These are phyloP conservation scores for Sugiyamaella paludigena DNA, from an alignment of 1,139 yeast species.

Conservation along the genomic window DNA sequence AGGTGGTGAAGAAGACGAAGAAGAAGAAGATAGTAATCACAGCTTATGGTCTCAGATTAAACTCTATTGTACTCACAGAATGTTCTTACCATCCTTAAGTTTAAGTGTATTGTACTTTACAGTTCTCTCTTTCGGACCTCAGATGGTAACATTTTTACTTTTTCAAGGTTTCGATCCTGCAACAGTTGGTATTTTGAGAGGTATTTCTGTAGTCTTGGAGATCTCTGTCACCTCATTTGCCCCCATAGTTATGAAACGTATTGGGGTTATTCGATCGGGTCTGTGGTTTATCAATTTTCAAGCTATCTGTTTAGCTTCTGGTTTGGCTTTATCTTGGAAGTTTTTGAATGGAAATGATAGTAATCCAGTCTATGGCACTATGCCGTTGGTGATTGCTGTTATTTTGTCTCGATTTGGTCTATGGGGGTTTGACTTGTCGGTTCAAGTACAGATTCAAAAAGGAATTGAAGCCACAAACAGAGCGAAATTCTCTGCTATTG, in stretches of 20 bases:
- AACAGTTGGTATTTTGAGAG: slow-evolving; percentile 35
- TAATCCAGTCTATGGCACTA: slow-evolving; percentile 9
- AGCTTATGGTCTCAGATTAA: slow-evolving; percentile 25
- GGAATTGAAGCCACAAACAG: slow-evolving; percentile 34
- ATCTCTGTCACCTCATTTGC: slow-evolving; percentile 35
- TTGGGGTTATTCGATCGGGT: slow-evolving; percentile 37
- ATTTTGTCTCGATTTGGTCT: slow-evolving; percentile 41
- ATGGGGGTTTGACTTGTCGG: slow-evolving; percentile 43
- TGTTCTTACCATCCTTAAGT: slow-evolving; percentile 47
- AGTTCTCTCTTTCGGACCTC: slow-evolving; percentile 40
- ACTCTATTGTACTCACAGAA: slow-evolving; percentile 50
- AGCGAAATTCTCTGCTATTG: slow-evolving; percentile 38
- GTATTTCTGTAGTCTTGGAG: slow-evolving; percentile 34
- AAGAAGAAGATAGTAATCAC: too few species aligned
- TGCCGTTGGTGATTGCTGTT: slow-evolving; percentile 27
- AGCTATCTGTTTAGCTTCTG: slow-evolving; percentile 23
- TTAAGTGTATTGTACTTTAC: slow-evolving; percentile 37
- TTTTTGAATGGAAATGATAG: slow-evolving; percentile 4
- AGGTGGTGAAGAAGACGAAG: too few species aligned
- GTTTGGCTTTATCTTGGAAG: slow-evolving; percentile 10
- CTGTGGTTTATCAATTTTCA: slow-evolving; percentile 31
- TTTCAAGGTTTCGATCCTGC: slow-evolving; percentile 33
- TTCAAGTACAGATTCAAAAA: slow-evolving; percentile 37
- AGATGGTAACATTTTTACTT: slow-evolving; percentile 36
- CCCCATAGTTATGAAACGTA: slow-evolving; percentile 28